Conservation (phyloP, 2,329 filamentous ascomycete genomes). For the Penicillium freii region DNA sequence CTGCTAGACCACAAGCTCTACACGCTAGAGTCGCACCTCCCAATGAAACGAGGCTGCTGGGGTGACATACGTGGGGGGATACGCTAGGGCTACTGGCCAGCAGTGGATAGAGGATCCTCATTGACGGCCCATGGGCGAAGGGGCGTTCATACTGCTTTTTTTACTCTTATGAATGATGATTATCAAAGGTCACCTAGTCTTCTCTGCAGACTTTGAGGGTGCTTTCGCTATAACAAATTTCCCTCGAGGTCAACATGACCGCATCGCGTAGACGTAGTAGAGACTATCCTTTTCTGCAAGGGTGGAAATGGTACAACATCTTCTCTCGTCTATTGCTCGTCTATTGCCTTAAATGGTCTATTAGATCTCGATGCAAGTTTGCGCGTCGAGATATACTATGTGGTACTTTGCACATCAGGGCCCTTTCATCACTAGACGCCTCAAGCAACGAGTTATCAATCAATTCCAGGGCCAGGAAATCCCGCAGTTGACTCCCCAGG, state of each 20-base stretch:
- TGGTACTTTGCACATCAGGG: not conserved
- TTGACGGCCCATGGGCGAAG: slow-evolving; percentile 6
- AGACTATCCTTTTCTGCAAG: too few species aligned
- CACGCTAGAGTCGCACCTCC: not conserved
- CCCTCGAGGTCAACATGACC: not conserved
- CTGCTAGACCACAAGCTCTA: slow-evolving; percentile 16
- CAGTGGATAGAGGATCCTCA: not conserved
- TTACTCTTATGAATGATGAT: slow-evolving; percentile 22
- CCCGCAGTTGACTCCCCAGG: not conserved
- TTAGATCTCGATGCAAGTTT: not conserved
- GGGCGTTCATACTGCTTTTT: slow-evolving; percentile 16
- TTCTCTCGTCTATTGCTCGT: not conserved
- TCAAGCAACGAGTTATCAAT: not conserved
- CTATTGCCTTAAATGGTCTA: not conserved
- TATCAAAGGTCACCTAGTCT: slow-evolving; percentile 13
- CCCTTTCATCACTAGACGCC: too few species aligned
- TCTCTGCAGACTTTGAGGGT: slow-evolving; percentile 2
- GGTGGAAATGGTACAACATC: too few species aligned
- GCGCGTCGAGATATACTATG: not conserved
- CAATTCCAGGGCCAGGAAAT: not conserved
- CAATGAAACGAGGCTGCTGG: not conserved
- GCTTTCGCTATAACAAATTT: slow-evolving; percentile 7
- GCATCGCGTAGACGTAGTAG: not conserved
- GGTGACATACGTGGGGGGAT: not conserved
- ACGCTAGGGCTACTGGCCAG: not conserved